Evolutionary conservation across 139 green algal species (phyloP).

Genomic region (Asterochloris sp.): DNA sequence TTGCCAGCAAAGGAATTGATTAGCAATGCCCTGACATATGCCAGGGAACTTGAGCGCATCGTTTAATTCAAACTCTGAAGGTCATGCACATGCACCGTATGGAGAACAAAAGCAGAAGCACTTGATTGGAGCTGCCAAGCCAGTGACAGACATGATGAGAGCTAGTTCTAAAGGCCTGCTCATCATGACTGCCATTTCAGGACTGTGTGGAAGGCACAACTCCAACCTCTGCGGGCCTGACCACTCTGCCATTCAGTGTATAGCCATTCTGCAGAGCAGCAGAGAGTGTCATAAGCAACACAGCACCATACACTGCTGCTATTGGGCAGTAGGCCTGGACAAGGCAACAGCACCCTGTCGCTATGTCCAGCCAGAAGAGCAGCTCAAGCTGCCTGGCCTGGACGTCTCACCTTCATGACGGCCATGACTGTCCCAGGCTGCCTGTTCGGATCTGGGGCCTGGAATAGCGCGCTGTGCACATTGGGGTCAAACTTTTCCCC

Average conservation of each 20-base stretch:
- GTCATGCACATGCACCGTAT: too few species aligned
- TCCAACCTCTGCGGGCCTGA: conserved; percentile 85
- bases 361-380: too few species aligned
- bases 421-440: conserved; percentile 70
- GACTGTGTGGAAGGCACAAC: conserved; percentile 37
- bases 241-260: conserved; percentile 72
- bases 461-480: conserved; percentile 87
- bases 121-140: too few species aligned
- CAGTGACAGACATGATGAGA: too few species aligned
- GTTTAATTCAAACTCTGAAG: conserved; percentile 49
- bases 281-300: neutral
- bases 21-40: conserved; percentile 85
- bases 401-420: conserved; percentile 41
- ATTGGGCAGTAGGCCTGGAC: too few species aligned
- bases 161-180: too few species aligned
- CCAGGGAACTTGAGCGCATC: conserved; percentile 94
- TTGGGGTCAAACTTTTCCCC: conserved; percentile 93
- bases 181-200: neutral
- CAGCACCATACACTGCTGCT: too few species aligned
- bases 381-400: neutral
- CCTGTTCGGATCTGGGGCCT: conserved; percentile 75
- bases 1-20: conserved; percentile 71
- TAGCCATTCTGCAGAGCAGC: conserved; percentile 74
- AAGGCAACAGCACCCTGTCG: too few species aligned
- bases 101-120: too few species aligned